A percentile compares a stretch with the other conserved stretches of the same genome.
phyloP scores from a whole-genome alignment of 352 stramenopile species.

The Pythium apleroticum region DNA sequence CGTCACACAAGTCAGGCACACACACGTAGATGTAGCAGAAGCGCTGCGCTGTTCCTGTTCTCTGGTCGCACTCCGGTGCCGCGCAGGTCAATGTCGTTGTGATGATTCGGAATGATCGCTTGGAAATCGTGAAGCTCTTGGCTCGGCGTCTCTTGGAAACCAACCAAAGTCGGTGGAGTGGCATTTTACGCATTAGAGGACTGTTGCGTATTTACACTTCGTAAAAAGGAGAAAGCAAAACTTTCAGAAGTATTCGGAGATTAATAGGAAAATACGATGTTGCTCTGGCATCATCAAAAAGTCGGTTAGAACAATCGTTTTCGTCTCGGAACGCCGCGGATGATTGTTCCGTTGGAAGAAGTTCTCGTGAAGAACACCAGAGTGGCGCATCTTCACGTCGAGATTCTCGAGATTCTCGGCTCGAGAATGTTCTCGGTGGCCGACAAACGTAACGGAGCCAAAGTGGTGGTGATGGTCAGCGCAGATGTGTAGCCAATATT shows the following conservation, averaged over 20 bases:
- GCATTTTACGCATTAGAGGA: slow-evolving; percentile 2
- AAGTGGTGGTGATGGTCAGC: no score
- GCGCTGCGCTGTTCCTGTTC: neutral
- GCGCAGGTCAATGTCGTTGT: slow-evolving; percentile 1
- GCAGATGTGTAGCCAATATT: no score
- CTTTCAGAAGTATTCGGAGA: no score
- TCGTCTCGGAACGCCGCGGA: neutral
- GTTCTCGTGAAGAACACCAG: neutral
- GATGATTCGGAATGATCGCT: neutral
- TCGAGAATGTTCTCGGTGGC: neutral
- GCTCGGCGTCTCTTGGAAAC: neutral
- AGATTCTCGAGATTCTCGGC: no score
- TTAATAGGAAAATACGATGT: no score
- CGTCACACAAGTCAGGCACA: neutral
- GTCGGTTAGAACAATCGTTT: neutral
- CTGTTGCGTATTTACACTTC: neutral
- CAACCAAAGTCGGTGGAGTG: slow-evolving; percentile 15
- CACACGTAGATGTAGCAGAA: neutral
- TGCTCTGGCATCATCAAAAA: neutral
- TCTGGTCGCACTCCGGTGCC: neutral
- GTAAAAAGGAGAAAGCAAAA: neutral
- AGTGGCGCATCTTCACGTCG: neutral
- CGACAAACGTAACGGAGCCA: neutral
- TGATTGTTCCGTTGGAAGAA: neutral
- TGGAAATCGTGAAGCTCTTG: neutral